Conservation (phyloP, 1,139 yeast genomes). For the Suhomyces choctaworum region DNA sequence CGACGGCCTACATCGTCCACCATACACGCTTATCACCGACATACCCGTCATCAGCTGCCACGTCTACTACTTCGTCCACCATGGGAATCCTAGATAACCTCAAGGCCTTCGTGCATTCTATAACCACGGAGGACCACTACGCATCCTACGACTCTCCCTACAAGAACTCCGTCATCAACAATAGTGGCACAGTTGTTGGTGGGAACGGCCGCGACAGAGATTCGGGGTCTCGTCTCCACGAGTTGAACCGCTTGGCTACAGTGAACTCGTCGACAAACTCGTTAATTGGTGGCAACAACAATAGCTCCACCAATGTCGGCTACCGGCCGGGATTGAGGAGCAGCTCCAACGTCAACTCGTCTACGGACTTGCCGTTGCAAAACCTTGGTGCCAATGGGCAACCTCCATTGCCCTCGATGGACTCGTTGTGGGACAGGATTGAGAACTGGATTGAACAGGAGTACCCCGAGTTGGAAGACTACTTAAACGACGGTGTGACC, state of each 20-base stretch:
- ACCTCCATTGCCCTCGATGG: conserved; percentile 72
- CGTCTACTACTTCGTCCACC: conserved; percentile 4
- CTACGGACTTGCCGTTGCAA: conserved; percentile 42
- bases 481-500: conserved; percentile 68
- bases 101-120: conserved; percentile 57
- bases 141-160: conserved; percentile 58
- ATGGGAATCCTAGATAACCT: conserved; percentile 49
- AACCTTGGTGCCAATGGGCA: conserved; percentile 50
- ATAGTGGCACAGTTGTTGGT: conserved; percentile 21
- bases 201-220: conserved; percentile 20
- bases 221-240: conserved; percentile 35
- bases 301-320: conserved; percentile 25
- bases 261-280: conserved; percentile 42
- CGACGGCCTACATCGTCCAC: background rate
- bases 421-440: conserved; percentile 71
- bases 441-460: conserved; percentile 74
- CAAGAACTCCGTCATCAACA: conserved; percentile 28
- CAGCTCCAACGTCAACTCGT: conserved; percentile 25
- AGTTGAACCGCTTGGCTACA: conserved; percentile 45
- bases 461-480: conserved; percentile 78
- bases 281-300: conserved; percentile 20
- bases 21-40: background rate
- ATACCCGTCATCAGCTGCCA: too few relatives aligned
- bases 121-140: conserved; percentile 65
- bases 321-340: conserved; percentile 42